Evolutionary conservation across 495 filamentous ascomycete genomes (phyloP), one percentile per base, ranked within the genome.

Genomic region (Barbatosphaeria neglecta): DNA sequence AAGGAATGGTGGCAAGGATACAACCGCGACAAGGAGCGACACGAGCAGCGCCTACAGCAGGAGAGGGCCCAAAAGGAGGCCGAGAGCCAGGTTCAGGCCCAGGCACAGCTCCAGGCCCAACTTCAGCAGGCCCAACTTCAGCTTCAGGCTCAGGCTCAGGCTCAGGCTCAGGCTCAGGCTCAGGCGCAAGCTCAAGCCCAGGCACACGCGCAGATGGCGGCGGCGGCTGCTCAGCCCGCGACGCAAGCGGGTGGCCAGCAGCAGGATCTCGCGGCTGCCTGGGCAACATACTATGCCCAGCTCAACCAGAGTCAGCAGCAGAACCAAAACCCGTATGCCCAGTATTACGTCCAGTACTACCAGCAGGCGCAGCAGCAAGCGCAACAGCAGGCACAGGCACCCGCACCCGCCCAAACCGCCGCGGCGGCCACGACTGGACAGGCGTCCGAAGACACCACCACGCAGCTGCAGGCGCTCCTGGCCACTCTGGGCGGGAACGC

Each of bases 161-260:
- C 50, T 24, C 40, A 39, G 7, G 20, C 16, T 20, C 40, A 42
- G 25, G 15, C 43, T 13, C 53, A 56, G 42, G 19, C 49, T 22
- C 48, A 53, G 48, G 38, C 19, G 1, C 9, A 8, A 13, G 8
- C 18, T 8, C 33, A 38, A 15, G 40, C 45, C 2, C 53, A 55
- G 18, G 35, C 43, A 37, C 53, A 56, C 31, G 35, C 52, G 13
- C 49, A 50, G 22, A 20, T 37, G 15, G 22, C 31, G 4, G 4
- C 43, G 2, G 17, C 20, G 20, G 15, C 41, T 8, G 87, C 88
- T 28, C 84, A 88, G 61, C 86, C 88, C 59, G 88, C 90, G 58
- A 83, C 84, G 42, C 83, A 90, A 55, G 80, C 81, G 44, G 80
- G 73, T 50, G 82, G 72, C 40, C 72, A 73, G 50, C 20, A 23